Evolutionary conservation across 2,329 filamentous ascomycete genomes (phyloP).

Genomic region (Zymoseptoria pseudotritici): DNA sequence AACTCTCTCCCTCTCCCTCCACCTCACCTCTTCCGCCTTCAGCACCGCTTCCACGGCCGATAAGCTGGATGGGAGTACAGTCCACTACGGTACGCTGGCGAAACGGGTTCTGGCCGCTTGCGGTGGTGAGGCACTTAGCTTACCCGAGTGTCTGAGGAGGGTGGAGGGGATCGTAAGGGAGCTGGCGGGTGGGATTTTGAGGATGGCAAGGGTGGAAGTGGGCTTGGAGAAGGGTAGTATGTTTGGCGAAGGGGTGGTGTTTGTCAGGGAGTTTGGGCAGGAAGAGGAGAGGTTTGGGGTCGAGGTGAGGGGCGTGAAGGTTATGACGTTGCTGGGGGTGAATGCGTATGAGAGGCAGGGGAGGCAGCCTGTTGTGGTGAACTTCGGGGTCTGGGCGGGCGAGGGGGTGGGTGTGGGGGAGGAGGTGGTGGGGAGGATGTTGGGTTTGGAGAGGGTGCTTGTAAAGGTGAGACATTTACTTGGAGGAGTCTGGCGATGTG

Average conservation of each 20-base stretch:
- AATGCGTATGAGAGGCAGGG: conserved; percentile 60
- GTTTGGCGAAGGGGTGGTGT: conserved; percentile 51
- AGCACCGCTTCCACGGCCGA: conserved; percentile 52
- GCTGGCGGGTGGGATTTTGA: conserved; percentile 18
- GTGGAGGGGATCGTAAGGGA: conserved; percentile 14
- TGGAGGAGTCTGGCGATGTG: background rate
- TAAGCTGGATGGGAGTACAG: conserved; percentile 58
- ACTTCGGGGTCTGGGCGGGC: conserved; percentile 40
- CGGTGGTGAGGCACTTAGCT: conserved; percentile 15
- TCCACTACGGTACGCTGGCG: conserved; percentile 66
- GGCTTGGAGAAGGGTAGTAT: conserved; percentile 62
- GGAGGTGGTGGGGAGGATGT: conserved; percentile 34
- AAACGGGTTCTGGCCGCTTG: conserved; percentile 46
- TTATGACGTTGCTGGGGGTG: conserved; percentile 64
- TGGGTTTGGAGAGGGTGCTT: conserved; percentile 52
- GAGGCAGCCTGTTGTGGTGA: conserved; percentile 60
- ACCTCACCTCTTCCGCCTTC: conserved; percentile 48
- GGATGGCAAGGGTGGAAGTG: conserved; percentile 29
- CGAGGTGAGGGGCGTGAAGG: conserved; percentile 44
- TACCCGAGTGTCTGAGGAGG: background rate
- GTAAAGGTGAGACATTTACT: conserved; percentile 47
- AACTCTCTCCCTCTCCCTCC: conserved; percentile 53
- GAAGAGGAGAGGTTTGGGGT: conserved; percentile 32
- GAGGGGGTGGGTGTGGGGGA: conserved; percentile 16
- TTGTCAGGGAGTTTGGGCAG: conserved; percentile 15